phyloP scores from a whole-genome alignment of 225 moss, liverwort and hornwort genomes.

The Straminergon stramineum region DNA sequence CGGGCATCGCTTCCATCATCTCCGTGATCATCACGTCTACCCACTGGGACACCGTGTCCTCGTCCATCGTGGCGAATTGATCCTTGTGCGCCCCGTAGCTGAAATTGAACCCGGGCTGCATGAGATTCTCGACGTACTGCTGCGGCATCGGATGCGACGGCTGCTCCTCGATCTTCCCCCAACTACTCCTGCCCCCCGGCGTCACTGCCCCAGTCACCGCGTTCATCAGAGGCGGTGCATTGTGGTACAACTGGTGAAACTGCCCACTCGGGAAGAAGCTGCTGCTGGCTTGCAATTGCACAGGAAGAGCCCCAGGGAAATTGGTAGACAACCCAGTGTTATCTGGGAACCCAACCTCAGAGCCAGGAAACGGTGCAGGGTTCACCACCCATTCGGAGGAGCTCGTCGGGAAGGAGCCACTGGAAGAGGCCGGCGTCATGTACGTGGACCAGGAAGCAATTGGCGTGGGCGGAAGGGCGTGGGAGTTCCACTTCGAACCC shows the following conservation, averaged over 20 bases:
- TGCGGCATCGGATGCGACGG: slow-evolving; percentile 3
- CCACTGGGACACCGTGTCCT: slow-evolving; percentile 47
- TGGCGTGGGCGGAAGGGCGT: slow-evolving; percentile 1
- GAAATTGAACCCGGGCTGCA: slow-evolving; percentile 7
- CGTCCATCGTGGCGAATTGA: slow-evolving; percentile 41
- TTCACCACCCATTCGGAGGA: slow-evolving; percentile 20
- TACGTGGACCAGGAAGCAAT: slow-evolving; percentile 32
- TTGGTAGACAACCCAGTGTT: neutral
- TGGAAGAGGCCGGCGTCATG: neutral
- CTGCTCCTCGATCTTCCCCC: slow-evolving; percentile 37
- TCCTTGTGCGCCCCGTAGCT: slow-evolving; percentile 16
- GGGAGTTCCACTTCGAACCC: slow-evolving; percentile 37
- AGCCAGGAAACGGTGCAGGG: slow-evolving; percentile 3
- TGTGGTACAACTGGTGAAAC: slow-evolving; percentile 15
- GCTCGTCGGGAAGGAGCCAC: neutral
- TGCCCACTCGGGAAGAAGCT: slow-evolving; percentile 4
- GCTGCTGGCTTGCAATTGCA: slow-evolving; percentile 15
- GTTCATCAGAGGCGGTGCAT: neutral
- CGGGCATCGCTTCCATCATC: slow-evolving; percentile 69
- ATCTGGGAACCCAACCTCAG: slow-evolving; percentile 14
- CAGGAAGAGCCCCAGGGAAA: slow-evolving; percentile 10
- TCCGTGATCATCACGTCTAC: slow-evolving; percentile 70
- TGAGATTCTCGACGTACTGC: slow-evolving; percentile 13
- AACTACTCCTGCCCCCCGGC: neutral
- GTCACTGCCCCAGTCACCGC: neutral